Evolutionary conservation across 2,329 filamentous ascomycete genomes (phyloP), one percentile per base, ranked within the genome.

Genomic region (Xylariaceae sp.): DNA sequence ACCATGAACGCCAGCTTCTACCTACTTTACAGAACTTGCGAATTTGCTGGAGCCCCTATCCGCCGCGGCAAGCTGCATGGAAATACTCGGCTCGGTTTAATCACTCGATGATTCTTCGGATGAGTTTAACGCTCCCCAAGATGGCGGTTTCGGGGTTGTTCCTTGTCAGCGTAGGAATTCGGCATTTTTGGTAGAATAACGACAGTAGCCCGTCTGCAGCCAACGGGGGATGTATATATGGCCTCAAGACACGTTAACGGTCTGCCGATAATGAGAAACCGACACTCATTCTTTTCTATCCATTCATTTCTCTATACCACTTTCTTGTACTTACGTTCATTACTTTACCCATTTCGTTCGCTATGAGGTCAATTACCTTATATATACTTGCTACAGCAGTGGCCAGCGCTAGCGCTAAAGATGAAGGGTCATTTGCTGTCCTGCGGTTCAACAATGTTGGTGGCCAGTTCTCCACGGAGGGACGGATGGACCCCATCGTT

Each of bases 401-500:
- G 41, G 48, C 50, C 29, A 16, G 40, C 40, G 52, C 44, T 12
- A 44, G 4, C 32, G 59, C 51, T 6, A 57, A 59, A 16, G 51
- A 61, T 20, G 18, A 54, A 20, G 56, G 82, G 46, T 83, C 83
- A 40, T 84, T 88, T 65, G 86, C 87, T 48, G 88, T 90, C 68
- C 81, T 89, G 70, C 86, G 81, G 65, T 89, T 90, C 78, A 84
- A 84, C 70, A 87, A 86, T 47, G 54, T 45, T 14, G 50, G 32
- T 68, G 78, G 83, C 61, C 78, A 81, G 44, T 81, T 86, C 65
- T 79, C 86, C 61, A 81, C 81, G 44, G 75, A 78, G 44, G 83
- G 83, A 68, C 82, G 81, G 44, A 72, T 82, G 45, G 89, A 92
- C 66, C 89, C 89, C 50, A 87, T 91, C 60, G 76, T 90, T 56